Conservation (phyloP, 345 rosid species). For the Eucalyptus tenuipes region DNA sequence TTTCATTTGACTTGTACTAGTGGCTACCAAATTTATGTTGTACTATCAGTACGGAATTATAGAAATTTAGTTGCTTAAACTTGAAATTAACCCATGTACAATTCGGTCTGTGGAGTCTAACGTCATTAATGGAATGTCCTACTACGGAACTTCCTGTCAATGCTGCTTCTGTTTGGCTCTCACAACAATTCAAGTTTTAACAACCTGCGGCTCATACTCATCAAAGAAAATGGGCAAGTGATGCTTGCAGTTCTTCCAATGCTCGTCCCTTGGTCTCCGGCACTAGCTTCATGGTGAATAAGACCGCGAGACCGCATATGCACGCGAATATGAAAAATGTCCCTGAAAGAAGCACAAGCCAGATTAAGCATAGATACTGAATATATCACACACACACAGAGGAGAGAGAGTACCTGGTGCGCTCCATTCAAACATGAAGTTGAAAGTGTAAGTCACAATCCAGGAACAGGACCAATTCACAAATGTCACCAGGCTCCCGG, state of each 20-base stretch:
- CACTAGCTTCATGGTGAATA: constrained; percentile 26
- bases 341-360: constrained; percentile 1
- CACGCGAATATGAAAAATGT: constrained; percentile 20
- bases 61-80: background rate
- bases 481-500: constrained; percentile 38
- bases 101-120: background rate
- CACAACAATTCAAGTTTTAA: background rate
- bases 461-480: constrained; percentile 41
- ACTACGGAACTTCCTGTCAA: too few species aligned
- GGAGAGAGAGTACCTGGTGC: constrained; percentile 15
- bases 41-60: background rate
- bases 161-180: background rate
- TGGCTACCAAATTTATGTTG: background rate
- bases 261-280: constrained; percentile 66
- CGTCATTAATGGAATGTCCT: background rate
- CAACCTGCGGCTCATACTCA: background rate
- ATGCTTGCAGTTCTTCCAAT: constrained; percentile 41
- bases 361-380: background rate
- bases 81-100: background rate
- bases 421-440: constrained; percentile 38
- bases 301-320: constrained; percentile 5
- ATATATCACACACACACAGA: background rate
- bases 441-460: constrained; percentile 33
- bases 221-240: background rate
- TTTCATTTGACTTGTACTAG: background rate